A percentile compares a stretch with the other conserved stretches of the same genome.
These are phyloP conservation scores for Anisodus acutangulus DNA, from an alignment of 257 asterid genomes.

Conservation along the genomic window DNA sequence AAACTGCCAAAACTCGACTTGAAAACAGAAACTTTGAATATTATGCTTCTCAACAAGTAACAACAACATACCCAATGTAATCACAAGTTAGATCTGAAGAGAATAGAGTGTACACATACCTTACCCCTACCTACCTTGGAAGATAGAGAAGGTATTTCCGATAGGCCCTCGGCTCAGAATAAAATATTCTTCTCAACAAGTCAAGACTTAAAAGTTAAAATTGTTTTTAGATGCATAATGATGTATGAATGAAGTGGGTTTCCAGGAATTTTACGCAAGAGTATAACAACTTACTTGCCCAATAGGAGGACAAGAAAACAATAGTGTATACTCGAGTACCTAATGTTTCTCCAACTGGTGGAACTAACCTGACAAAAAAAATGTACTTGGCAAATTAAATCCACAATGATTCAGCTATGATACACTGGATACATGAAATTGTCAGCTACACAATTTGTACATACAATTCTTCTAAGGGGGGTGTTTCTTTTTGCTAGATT, in stretches of 20 bases:
- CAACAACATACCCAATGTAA: too few species aligned
- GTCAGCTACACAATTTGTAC: not conserved
- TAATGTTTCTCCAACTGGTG: not conserved
- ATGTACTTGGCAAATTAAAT: not conserved
- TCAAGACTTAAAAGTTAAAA: not conserved
- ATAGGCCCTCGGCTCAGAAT: too few species aligned
- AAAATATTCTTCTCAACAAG: not conserved
- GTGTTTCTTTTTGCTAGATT: not conserved
- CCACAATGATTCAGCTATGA: conserved; percentile 10
- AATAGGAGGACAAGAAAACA: not conserved
- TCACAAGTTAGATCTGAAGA: too few species aligned
- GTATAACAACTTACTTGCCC: not conserved
- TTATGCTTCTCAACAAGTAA: not conserved
- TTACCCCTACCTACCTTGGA: too few species aligned
- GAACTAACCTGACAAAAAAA: not conserved
- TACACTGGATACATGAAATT: not conserved
- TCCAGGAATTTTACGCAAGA: not conserved
- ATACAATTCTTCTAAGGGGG: not conserved
- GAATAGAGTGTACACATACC: too few species aligned
- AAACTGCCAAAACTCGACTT: not conserved
- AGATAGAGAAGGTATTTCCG: too few species aligned
- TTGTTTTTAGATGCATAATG: not conserved
- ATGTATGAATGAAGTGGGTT: not conserved
- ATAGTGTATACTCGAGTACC: not conserved
- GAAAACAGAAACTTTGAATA: not conserved